These are phyloP conservation scores for Purpureocillium takamizusanense DNA, from an alignment of 2,329 filamentous ascomycete species.

Conservation along the genomic window DNA sequence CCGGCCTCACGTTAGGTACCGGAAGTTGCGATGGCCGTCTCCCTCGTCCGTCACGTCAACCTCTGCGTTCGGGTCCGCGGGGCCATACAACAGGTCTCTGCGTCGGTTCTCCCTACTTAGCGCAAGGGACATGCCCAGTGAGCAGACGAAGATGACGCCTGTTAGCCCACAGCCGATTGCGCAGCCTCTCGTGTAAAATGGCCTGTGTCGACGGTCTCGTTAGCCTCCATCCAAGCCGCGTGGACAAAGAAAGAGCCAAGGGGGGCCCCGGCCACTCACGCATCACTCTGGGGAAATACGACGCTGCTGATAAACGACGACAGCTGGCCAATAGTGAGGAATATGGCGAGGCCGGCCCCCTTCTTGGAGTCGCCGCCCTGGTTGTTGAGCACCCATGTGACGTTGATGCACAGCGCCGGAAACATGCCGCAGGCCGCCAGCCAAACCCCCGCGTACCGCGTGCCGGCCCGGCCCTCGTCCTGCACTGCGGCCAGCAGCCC, in stretches of 20 bases:
- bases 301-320: slow-evolving; percentile 18
- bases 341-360: slow-evolving; percentile 10
- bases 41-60: slow-evolving; percentile 10
- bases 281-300: slow-evolving; percentile 13
- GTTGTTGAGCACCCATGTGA: slow-evolving; percentile 22
- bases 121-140: slow-evolving; percentile 7
- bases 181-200: slow-evolving; percentile 9
- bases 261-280: slow-evolving; percentile 7
- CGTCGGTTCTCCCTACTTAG: slow-evolving; percentile 9
- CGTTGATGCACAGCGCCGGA: slow-evolving; percentile 14
- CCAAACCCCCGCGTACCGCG: slow-evolving; percentile 26
- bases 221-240: too few relatives aligned
- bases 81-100: slow-evolving; percentile 7
- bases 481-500: slow-evolving; percentile 12
- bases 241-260: too few relatives aligned
- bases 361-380: slow-evolving; percentile 18
- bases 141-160: slow-evolving; percentile 6
- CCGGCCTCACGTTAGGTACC: slow-evolving; percentile 8
- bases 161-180: slow-evolving; percentile 11
- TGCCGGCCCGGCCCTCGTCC: slow-evolving; percentile 8
- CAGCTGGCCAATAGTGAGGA: slow-evolving; percentile 18
- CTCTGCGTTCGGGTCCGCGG: slow-evolving; percentile 1
- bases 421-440: slow-evolving; percentile 25
- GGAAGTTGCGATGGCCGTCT: slow-evolving; percentile 9
- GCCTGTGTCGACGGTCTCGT: slow-evolving; percentile 1